phyloP scores from a whole-genome alignment of 2,329 filamentous ascomycete genomes.

The Nannizzia gypsea region DNA sequence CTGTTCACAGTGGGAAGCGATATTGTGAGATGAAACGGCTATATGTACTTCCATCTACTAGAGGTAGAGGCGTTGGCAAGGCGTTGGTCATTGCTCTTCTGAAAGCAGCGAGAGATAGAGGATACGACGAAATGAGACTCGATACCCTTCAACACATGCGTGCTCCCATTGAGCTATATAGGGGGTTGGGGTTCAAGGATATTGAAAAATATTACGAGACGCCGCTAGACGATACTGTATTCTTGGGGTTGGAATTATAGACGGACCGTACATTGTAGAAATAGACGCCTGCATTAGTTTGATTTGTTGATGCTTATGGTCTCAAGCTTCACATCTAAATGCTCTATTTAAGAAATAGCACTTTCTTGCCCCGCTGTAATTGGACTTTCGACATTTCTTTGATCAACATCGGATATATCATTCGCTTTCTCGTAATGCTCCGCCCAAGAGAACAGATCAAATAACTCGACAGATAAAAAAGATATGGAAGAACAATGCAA shows the following conservation, averaged over 20 bases:
- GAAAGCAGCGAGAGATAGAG: constrained; percentile 34
- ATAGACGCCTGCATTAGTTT: neutral
- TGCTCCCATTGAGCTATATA: constrained; percentile 41
- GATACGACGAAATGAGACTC: constrained; percentile 43
- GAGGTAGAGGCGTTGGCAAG: constrained; percentile 41
- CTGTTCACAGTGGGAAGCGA: neutral
- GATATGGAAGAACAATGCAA: neutral
- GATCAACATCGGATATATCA: neutral
- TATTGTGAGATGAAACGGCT: constrained; percentile 48
- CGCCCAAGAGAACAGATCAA: neutral
- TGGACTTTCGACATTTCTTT: neutral
- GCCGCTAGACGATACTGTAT: constrained; percentile 42
- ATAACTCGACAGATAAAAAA: neutral
- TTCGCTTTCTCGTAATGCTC: neutral
- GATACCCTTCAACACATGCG: constrained; percentile 46
- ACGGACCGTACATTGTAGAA: neutral
- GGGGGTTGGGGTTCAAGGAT: constrained; percentile 40
- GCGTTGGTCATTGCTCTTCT: constrained; percentile 38
- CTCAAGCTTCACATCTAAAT: neutral
- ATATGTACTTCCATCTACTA: constrained; percentile 39
- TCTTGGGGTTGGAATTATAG: constrained; percentile 32
- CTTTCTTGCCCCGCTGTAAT: neutral
- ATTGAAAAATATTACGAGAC: constrained; percentile 46
- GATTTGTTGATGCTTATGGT: neutral
- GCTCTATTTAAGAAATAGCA: neutral